Base-by-base conservation (phyloP, 2,329 filamentous ascomycete genomes). In the Xylariaceae sp. region DNA sequence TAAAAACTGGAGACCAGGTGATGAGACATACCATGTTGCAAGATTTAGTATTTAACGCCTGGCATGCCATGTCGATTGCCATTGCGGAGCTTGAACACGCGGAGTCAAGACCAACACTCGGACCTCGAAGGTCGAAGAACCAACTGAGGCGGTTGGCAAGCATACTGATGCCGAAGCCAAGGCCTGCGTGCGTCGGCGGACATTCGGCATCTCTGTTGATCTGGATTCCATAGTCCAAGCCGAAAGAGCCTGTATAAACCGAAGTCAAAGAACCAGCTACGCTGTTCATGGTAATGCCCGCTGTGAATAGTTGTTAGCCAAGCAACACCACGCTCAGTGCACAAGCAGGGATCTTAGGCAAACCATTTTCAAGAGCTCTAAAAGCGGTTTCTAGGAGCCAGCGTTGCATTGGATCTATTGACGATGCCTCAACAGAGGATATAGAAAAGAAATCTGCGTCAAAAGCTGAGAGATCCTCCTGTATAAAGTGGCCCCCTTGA, bases 141-240 rank as follows among this genome's bases (percentile, higher is more conserved):
- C 69, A 70, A 6, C 66, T 69, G 16, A 73, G 50, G 4, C 70
- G 56, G 50, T 73, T 72, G 1, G 68, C 58, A 9, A 70, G 37
- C 15, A 70, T 66, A 15, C 56, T 55, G 7, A 51, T 26, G 6
- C 55, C 63, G 10, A 48, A 43, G 7, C 68, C 68, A 9, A 62
- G 58, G 0, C 50, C 58, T 1, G 41, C 49, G 41, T 70, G 67
- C 40, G 50, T 5, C 30, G 55, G 52, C 2, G 16, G 21, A 6
- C 3, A 13, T 11, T 58, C 52, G 0, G 48, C 3, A 33, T 57
- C 53, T 6, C 37, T 30, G 13, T 18, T 20, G 8, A 57, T 16
- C 9, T 54, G 41, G 7, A 40, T 9, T 15, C 39, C 24, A 21
- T 57, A 57, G 20, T 59, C 57, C 20, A 20, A 3, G 21, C 16